These are phyloP conservation scores for Logfia minima DNA, from an alignment of 129 eudicot genomes.

Conservation along the genomic window DNA sequence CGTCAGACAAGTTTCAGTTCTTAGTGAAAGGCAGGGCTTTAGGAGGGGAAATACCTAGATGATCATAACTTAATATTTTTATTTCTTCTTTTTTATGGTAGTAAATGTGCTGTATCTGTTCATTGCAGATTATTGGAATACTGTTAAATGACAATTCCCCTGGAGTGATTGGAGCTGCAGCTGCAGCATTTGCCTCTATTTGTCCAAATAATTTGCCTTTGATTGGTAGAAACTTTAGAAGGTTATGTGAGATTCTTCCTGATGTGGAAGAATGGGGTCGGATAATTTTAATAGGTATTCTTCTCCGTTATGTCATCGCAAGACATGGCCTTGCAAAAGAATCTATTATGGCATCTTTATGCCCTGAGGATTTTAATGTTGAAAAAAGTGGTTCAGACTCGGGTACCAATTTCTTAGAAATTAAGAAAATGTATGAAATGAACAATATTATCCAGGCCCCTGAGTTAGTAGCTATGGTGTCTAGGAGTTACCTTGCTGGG, in stretches of 20 bases:
- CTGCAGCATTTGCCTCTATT: constrained; percentile 87
- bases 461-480: constrained; percentile 57
- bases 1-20: constrained; percentile 20
- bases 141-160: constrained; percentile 89
- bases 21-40: constrained; percentile 16
- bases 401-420: constrained; percentile 33
- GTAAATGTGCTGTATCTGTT: neutral
- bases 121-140: constrained; percentile 76
- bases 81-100: neutral
- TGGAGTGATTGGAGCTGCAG: constrained; percentile 94
- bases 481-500: constrained; percentile 84
- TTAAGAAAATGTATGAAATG: constrained; percentile 24
- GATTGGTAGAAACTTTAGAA: constrained; percentile 66
- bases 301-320: constrained; percentile 74
- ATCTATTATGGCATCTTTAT: constrained; percentile 65
- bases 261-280: constrained; percentile 99
- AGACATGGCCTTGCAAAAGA: constrained; percentile 85
- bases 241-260: constrained; percentile 84
- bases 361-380: constrained; percentile 30
- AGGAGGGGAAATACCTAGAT: constrained; percentile 15
- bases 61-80: neutral
- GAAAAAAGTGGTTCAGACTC: constrained; percentile 44
- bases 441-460: constrained; percentile 28
- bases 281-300: constrained; percentile 72
- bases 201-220: constrained; percentile 85